Evolutionary conservation across 805 yeast genomes (phyloP).

Genomic region (Starmerella lactis-condensi): DNA sequence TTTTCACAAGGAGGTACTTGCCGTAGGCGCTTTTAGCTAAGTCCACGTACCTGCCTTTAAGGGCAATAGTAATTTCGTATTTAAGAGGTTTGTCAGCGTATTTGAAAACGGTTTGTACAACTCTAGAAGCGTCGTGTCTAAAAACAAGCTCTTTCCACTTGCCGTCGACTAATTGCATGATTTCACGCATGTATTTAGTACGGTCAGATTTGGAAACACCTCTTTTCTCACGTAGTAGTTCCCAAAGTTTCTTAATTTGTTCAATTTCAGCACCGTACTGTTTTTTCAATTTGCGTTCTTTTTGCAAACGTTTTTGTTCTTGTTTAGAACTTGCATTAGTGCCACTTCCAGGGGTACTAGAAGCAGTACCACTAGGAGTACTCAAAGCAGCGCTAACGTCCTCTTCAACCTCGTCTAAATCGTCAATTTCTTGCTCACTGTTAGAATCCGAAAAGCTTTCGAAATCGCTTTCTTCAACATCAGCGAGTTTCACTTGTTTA

Average conservation of each 20-base stretch:
- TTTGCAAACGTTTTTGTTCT: conserved; percentile 59
- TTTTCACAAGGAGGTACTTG: conserved; percentile 70
- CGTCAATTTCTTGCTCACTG: conserved; percentile 3
- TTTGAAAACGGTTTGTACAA: conserved; percentile 82
- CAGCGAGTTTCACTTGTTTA: too few relatives aligned
- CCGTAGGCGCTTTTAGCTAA: conserved; percentile 89
- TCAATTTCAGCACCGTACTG: conserved; percentile 76
- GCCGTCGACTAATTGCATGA: conserved; percentile 64
- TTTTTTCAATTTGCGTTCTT: conserved; percentile 73
- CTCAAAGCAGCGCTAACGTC: too few relatives aligned
- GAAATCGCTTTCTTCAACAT: conserved; percentile 3
- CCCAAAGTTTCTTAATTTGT: conserved; percentile 77
- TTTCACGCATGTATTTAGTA: conserved; percentile 59
- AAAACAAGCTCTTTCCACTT: conserved; percentile 60
- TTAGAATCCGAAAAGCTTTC: neutral
- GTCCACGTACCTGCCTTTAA: conserved; percentile 59
- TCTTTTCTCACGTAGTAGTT: conserved; percentile 64
- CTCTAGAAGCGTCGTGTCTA: conserved; percentile 93
- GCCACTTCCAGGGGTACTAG: too few relatives aligned
- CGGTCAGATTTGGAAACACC: conserved; percentile 51
- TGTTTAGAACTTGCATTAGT: too few relatives aligned
- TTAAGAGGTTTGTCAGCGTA: conserved; percentile 67
- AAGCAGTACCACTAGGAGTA: too few relatives aligned
- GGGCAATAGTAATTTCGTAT: conserved; percentile 42
- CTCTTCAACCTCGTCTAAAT: conserved; percentile 1